Evolutionary conservation across 2,329 filamentous ascomycete species (phyloP), one percentile per base, ranked within the genome.

Genomic region (Calonectria fujianensis): DNA sequence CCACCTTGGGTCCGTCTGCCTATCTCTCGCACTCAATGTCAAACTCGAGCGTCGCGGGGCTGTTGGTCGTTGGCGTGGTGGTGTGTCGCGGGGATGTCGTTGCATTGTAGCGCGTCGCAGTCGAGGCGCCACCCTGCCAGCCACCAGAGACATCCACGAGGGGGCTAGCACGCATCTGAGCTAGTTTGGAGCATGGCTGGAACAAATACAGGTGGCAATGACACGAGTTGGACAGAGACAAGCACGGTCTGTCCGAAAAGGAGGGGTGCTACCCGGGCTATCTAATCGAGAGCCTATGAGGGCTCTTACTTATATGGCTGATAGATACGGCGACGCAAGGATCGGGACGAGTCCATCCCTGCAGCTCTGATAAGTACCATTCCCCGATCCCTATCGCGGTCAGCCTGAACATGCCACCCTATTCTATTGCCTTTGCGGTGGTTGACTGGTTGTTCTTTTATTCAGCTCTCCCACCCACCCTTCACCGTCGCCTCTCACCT

Each of bases 291-390:
- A 41, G 35, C 57, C 57, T 24, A 41, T 27, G 41, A 41, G 35
- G 6, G 24, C 27, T 35, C 32, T 24, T 24, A 35, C 32, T 35
- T 63, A 41, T 41, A 29, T 41, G 35, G 57, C 10, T 29, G 57
- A 41, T 35, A 41, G 35, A 39, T 24, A 39, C 8, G 2, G 20
- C 11, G 32, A 24, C n/a, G 24, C 57, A 39, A 41, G 57, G 57
- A 63, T 63, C 57, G 37, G 57, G 37, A 41, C 9, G 24, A 27
- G 39, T 24, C 24, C 57, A 39, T 24, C 57, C 57, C 32, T 63
- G 57, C 57, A 39, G 32, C 32, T 37, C 13, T 41, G 57, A 63
- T 63, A 41, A 6, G 24, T 39, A 10, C 11, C 20, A 18, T 8
- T 18, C 24, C 7, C 57, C 57, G 35, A 63, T 35, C 57, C 57